These are phyloP conservation scores for Tanacetum coccineum DNA, from an alignment of 129 eudicot genomes.

Conservation along the genomic window DNA sequence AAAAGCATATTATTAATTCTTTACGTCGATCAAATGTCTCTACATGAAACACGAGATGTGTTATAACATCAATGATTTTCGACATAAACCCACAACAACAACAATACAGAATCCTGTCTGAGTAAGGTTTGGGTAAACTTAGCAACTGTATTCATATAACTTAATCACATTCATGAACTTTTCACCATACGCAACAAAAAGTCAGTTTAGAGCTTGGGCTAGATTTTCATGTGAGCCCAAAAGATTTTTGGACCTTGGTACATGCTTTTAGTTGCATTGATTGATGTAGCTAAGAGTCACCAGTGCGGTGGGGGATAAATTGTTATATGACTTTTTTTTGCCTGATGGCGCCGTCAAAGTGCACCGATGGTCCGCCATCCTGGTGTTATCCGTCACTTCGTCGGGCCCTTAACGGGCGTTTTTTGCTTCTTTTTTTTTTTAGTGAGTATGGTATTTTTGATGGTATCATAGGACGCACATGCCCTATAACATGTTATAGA, in stretches of 20 bases:
- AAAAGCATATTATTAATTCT: not conserved
- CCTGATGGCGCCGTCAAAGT: too few species aligned
- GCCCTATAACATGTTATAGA: too few species aligned
- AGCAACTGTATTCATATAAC: not conserved
- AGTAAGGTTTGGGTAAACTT: not conserved
- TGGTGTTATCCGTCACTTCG: too few species aligned
- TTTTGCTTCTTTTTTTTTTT: too few species aligned
- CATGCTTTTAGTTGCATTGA: not conserved
- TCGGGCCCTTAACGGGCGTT: too few species aligned
- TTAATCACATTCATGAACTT: not conserved
- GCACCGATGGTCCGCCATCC: too few species aligned
- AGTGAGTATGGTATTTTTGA: too few species aligned
- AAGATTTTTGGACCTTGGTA: not conserved
- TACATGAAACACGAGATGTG: not conserved
- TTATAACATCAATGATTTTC: not conserved
- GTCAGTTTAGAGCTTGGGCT: not conserved
- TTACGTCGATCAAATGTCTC: not conserved
- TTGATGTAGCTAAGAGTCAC: too few species aligned
- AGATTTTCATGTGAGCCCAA: constrained; percentile 10
- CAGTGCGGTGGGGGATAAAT: too few species aligned
- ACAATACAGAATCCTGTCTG: too few species aligned
- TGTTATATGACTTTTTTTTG: too few species aligned
- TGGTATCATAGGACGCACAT: too few species aligned
- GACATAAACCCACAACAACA: not conserved
- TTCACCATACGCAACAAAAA: not conserved